phyloP scores from a whole-genome alignment of 345 rosid genomes.

The Brassica carinata region DNA sequence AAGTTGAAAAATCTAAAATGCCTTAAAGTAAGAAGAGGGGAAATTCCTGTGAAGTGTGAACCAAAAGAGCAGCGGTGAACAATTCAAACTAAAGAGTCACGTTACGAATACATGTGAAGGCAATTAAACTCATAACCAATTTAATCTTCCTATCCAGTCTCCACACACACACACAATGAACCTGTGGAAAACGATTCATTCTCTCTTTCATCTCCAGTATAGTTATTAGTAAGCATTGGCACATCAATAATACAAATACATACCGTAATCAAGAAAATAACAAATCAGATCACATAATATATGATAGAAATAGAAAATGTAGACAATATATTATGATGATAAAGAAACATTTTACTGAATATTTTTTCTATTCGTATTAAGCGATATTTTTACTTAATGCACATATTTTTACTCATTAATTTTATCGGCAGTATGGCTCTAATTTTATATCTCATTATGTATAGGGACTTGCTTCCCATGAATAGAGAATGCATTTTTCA shows the following conservation, averaged over 20 bases:
- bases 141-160: background rate
- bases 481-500: too few species aligned
- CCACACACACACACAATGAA: background rate
- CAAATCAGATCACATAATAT: background rate
- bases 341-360: background rate
- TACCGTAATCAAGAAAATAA: background rate
- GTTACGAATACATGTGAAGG: slow-evolving; percentile 2
- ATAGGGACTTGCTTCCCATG: too few species aligned
- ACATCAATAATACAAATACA: background rate
- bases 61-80: background rate
- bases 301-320: background rate
- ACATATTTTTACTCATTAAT: background rate
- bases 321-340: background rate
- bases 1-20: background rate
- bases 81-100: background rate
- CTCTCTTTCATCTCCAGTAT: background rate
- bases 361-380: background rate
- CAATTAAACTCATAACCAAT: background rate
- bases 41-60: background rate
- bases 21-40: background rate
- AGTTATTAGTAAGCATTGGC: background rate
- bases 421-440: too few species aligned
- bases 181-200: background rate
- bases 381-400: background rate
- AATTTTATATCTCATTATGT: background rate